A percentile compares a stretch with the other conserved stretches of the same genome.
phyloP scores from a whole-genome alignment of 148 eudicot genomes.

The Selenicereus undatus region DNA sequence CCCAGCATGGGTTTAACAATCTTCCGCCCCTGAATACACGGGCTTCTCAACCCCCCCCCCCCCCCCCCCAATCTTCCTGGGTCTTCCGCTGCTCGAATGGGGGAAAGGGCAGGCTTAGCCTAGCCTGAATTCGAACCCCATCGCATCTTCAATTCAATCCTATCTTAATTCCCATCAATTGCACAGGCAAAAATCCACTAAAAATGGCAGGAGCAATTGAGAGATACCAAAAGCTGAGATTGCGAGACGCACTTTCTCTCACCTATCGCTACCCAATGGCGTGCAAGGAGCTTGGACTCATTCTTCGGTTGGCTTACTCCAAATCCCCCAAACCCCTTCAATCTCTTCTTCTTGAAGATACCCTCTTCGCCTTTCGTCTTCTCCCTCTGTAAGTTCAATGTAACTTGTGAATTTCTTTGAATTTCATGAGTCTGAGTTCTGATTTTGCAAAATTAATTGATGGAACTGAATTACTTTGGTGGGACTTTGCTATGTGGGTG shows the following conservation, averaged over 20 bases:
- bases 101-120: neutral
- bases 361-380: slow-evolving; percentile 61
- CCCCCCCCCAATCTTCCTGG: neutral
- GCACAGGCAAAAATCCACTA: neutral
- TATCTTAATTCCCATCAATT: neutral
- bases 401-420: too few relatives aligned
- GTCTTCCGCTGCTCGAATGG: neutral
- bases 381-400: slow-evolving; percentile 55
- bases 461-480: neutral
- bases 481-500: neutral
- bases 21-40: neutral
- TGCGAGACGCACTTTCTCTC: slow-evolving; percentile 41
- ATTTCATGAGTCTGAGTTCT: neutral
- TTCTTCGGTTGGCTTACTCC: slow-evolving; percentile 50
- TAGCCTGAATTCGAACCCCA: neutral
- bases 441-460: neutral
- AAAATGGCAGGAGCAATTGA: slow-evolving; percentile 20
- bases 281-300: slow-evolving; percentile 57
- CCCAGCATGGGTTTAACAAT: neutral
- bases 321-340: slow-evolving; percentile 67
- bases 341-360: slow-evolving; percentile 57
- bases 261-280: slow-evolving; percentile 44
- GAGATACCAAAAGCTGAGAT: slow-evolving; percentile 48
- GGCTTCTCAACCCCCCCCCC: neutral
- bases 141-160: neutral